Evolutionary conservation across 2,329 filamentous ascomycete genomes (phyloP).

Genomic region (Aspergillus sp.): DNA sequence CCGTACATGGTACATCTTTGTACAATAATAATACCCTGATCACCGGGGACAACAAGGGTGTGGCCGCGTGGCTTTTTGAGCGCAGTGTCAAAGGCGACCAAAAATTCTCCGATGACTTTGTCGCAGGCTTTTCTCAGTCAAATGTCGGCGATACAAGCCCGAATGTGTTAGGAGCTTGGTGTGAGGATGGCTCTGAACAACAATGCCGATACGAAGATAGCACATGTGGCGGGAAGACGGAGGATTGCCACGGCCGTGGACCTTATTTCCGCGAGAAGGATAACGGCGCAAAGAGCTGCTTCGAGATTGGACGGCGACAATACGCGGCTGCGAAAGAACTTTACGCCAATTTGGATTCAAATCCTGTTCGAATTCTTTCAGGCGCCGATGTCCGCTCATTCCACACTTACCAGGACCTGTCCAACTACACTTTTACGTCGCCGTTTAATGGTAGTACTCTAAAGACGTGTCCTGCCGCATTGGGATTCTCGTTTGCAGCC

Average conservation of each 20-base stretch:
- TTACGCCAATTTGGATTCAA: constrained; percentile 57
- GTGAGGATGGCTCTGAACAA: constrained; percentile 75
- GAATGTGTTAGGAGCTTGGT: constrained; percentile 84
- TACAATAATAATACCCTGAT: constrained; percentile 89
- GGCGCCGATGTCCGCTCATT: constrained; percentile 74
- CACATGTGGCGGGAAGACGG: constrained; percentile 63
- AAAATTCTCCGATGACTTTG: constrained; percentile 66
- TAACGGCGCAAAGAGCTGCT: constrained; percentile 51
- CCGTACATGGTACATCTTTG: constrained; percentile 88
- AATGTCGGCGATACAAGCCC: constrained; percentile 90
- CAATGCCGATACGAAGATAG: constrained; percentile 66
- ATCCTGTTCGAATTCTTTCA: constrained; percentile 47
- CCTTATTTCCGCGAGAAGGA: constrained; percentile 49
- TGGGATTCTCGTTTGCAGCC: constrained; percentile 90
- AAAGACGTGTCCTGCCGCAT: constrained; percentile 77
- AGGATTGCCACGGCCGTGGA: constrained; percentile 49
- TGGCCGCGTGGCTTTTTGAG: constrained; percentile 84
- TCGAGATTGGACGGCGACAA: constrained; percentile 51
- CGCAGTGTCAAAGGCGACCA: constrained; percentile 60
- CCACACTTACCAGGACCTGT: constrained; percentile 83
- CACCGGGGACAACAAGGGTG: constrained; percentile 95
- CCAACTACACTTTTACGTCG: constrained; percentile 70
- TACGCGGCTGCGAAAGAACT: constrained; percentile 49
- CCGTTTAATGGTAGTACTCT: constrained; percentile 64
- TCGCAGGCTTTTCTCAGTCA: constrained; percentile 89